Base-by-base conservation (phyloP, 768 basidiomycete genomes). In the Pisolithus orientalis region DNA sequence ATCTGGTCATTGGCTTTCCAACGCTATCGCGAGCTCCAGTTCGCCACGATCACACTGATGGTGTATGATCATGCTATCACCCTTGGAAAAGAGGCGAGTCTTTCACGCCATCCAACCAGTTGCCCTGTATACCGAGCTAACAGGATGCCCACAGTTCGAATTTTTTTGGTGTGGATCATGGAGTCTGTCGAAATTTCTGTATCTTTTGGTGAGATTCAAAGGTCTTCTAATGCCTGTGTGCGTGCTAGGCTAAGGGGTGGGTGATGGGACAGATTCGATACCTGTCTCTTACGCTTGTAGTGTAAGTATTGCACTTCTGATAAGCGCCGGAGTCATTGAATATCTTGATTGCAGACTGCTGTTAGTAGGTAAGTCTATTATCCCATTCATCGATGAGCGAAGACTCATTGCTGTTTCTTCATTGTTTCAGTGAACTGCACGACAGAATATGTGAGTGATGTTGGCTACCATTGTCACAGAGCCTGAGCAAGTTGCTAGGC, bases 241-340 rank as follows among this genome's bases (percentile, higher is more conserved):
- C 7, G 16, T 14, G 16, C 11, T 17, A 29, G 16, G n/a, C 48
- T 32, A 28, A 34, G 32, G 16, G 11, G 29, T 34, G 29, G 10
- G 29, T 24, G 17, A 28, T 31, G 17, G 1, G 27, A 37, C 40
- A 57, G 53, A 55, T 54, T 37, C 53, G 56, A 42, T 57, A 57
- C 47, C 16, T 55, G 29, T 28, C 44, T 2, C 27, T 45, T 14
- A 3, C 16, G 14, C 44, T 45, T 6, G 28, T 16, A 29, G 28
- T 29, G 44, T 45, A 29, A 17, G 42, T 43, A 27, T n/a, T 34
- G 5, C 13, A 13, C 34, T 34, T 34, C 34, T 13, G 14, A 11
- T 3, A 34, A 13, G 34, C 34, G 34, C 34, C 14, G 3, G 34
- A 14, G 34, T 34, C 5, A 13, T 13, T 16, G 14, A 45, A 24